Evolutionary conservation across 768 basidiomycete species (phyloP).

Genomic region (Collybia nuda): DNA sequence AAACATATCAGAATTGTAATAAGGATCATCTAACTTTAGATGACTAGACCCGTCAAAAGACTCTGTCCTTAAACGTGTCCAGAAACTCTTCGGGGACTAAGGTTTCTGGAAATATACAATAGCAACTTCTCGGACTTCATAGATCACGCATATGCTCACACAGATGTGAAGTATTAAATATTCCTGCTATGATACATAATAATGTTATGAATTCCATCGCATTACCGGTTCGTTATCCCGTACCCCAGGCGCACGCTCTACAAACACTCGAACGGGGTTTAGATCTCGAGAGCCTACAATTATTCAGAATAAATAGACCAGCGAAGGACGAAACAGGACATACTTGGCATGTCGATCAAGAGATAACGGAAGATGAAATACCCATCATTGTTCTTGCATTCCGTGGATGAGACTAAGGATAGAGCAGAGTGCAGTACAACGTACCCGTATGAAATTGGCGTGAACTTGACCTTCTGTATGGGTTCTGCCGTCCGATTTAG

Average conservation of each 20-base stretch:
- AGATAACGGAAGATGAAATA: constrained; percentile 79
- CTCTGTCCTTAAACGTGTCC: constrained; percentile 92
- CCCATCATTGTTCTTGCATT: constrained; percentile 65
- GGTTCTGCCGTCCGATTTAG: constrained; percentile 35
- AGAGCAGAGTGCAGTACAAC: constrained; percentile 18
- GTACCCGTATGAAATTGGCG: constrained; percentile 72
- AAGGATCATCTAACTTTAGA: not conserved
- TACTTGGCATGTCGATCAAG: constrained; percentile 78
- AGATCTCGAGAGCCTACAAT: constrained; percentile 57
- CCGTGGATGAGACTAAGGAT: not conserved
- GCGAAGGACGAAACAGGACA: constrained; percentile 25
- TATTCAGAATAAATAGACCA: constrained; percentile 2
- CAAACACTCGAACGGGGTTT: constrained; percentile 66
- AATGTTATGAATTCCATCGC: constrained; percentile 51
- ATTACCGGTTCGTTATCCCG: constrained; percentile 71
- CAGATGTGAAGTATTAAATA: constrained; percentile 11
- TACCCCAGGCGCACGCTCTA: constrained; percentile 65
- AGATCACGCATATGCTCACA: not conserved
- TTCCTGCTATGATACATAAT: constrained; percentile 14
- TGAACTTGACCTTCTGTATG: constrained; percentile 83
- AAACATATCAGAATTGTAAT: not conserved
- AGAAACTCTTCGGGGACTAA: constrained; percentile 94
- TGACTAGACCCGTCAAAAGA: constrained; percentile 89
- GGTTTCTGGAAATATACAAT: constrained; percentile 4
- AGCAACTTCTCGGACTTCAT: not conserved